Evolutionary conservation across 2,329 filamentous ascomycete species (phyloP).

Genomic region (Beauveria brongniartii): DNA sequence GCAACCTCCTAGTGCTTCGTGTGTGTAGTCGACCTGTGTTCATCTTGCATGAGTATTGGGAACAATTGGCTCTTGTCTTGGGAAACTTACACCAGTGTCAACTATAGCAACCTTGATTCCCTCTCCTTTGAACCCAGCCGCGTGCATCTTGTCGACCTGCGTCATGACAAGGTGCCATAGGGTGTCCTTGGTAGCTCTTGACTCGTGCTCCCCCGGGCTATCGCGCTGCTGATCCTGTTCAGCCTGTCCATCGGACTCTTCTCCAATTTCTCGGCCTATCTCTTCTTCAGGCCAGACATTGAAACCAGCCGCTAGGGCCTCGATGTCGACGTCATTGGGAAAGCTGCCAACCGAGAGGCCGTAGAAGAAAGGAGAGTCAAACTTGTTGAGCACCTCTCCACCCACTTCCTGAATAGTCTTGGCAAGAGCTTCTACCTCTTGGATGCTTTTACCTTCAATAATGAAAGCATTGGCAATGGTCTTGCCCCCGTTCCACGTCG

Average conservation of each 20-base stretch:
- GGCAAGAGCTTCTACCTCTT: not conserved
- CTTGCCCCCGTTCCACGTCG: not conserved
- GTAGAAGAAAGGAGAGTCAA: not conserved
- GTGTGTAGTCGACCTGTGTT: not conserved
- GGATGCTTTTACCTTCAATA: not conserved
- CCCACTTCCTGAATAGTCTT: not conserved
- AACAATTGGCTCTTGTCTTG: not conserved
- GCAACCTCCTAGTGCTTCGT: constrained; percentile 24
- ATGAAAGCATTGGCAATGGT: not conserved
- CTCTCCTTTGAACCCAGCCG: constrained; percentile 32
- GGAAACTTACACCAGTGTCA: constrained; percentile 34
- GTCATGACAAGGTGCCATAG: constrained; percentile 39
- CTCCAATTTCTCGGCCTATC: not conserved
- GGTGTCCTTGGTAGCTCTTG: constrained; percentile 19
- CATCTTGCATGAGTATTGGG: not conserved
- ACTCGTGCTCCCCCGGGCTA: not conserved
- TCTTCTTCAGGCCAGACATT: not conserved
- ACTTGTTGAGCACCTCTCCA: not conserved
- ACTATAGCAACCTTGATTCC: constrained; percentile 39
- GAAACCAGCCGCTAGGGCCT: not conserved
- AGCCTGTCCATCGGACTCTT: not conserved
- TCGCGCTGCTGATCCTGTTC: not conserved
- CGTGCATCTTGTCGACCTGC: constrained; percentile 38
- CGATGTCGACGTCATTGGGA: not conserved
- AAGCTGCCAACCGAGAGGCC: not conserved